A percentile compares a stretch with the other conserved stretches of the same genome.
Evolutionary conservation across 106 monocot species (phyloP).

Genomic region (Amphibolis antarctica): DNA sequence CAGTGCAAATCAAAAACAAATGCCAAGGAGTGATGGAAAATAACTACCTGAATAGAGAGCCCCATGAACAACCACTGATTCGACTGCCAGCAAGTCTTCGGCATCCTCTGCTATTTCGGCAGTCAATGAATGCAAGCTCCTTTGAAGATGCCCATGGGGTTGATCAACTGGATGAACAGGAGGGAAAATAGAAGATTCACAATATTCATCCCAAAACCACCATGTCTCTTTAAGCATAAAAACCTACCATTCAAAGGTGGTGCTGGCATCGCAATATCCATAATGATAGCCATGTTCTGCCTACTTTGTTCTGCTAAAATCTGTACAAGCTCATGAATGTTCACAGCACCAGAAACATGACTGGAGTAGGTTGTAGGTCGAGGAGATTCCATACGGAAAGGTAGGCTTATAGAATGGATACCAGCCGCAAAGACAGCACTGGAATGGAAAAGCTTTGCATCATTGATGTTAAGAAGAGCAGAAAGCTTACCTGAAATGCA

Average conservation of each 20-base stretch:
- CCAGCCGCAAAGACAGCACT: constrained; percentile 90
- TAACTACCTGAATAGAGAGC: constrained; percentile 42
- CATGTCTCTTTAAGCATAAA: background rate
- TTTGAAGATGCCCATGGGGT: constrained; percentile 25
- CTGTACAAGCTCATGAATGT: constrained; percentile 42
- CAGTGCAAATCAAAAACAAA: background rate
- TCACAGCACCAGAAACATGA: constrained; percentile 38
- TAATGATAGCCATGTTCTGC: constrained; percentile 58
- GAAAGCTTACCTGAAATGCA: constrained; percentile 43
- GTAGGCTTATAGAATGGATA: constrained; percentile 60
- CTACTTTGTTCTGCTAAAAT: constrained; percentile 49
- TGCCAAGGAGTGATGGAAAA: background rate
- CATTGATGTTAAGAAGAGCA: constrained; percentile 41
- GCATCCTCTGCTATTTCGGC: constrained; percentile 54
- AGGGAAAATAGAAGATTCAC: background rate
- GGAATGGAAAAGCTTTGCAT: constrained; percentile 68
- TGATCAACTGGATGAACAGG: background rate
- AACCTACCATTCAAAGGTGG: constrained; percentile 55
- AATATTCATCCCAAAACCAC: background rate
- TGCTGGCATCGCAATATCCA: constrained; percentile 75
- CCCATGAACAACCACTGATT: constrained; percentile 61
- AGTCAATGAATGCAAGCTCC: constrained; percentile 46
- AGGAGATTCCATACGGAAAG: constrained; percentile 52
- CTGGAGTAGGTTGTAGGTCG: constrained; percentile 29
- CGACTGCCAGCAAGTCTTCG: constrained; percentile 49